These are phyloP conservation scores for Arctostaphylos glauca DNA, from an alignment of 148 eudicot species.

Conservation along the genomic window DNA sequence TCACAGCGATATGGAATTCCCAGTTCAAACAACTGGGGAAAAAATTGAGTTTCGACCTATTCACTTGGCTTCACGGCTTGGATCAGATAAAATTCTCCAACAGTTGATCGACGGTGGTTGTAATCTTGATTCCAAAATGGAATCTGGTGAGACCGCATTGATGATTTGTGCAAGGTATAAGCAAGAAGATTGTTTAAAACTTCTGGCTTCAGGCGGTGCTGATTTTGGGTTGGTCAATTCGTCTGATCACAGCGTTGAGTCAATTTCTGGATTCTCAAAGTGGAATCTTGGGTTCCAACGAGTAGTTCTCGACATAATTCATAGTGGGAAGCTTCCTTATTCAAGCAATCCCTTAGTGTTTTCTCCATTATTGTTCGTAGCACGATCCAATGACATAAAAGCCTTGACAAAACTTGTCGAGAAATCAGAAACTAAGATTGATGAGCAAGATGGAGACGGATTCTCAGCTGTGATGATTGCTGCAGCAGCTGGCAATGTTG, in stretches of 20 bases:
- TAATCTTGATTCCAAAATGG: constrained; percentile 41
- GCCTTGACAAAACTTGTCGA: constrained; percentile 41
- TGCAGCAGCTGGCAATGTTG: constrained; percentile 47
- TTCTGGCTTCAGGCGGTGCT: constrained; percentile 52
- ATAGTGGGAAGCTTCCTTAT: constrained; percentile 37
- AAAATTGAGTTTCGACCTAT: constrained; percentile 34
- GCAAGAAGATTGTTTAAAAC: constrained; percentile 53
- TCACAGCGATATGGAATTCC: constrained; percentile 48
- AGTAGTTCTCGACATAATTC: constrained; percentile 49
- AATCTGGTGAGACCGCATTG: constrained; percentile 53
- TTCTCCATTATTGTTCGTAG: constrained; percentile 42
- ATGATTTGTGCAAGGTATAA: constrained; percentile 58
- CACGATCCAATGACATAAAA: constrained; percentile 44
- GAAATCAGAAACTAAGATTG: constrained; percentile 36
- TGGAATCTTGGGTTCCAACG: constrained; percentile 58
- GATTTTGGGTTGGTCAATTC: constrained; percentile 56
- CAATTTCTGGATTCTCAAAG: constrained; percentile 41
- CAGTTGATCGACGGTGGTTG: constrained; percentile 48
- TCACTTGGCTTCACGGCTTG: constrained; percentile 57
- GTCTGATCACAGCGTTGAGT: constrained; percentile 32
- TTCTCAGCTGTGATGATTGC: constrained; percentile 64
- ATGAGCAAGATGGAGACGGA: constrained; percentile 55
- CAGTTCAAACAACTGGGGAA: constrained; percentile 33
- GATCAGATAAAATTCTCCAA: constrained; percentile 32
- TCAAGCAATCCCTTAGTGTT: constrained; percentile 45